phyloP scores from a whole-genome alignment of 2,329 filamentous ascomycete species.

The Aspergillus luchuensis region DNA sequence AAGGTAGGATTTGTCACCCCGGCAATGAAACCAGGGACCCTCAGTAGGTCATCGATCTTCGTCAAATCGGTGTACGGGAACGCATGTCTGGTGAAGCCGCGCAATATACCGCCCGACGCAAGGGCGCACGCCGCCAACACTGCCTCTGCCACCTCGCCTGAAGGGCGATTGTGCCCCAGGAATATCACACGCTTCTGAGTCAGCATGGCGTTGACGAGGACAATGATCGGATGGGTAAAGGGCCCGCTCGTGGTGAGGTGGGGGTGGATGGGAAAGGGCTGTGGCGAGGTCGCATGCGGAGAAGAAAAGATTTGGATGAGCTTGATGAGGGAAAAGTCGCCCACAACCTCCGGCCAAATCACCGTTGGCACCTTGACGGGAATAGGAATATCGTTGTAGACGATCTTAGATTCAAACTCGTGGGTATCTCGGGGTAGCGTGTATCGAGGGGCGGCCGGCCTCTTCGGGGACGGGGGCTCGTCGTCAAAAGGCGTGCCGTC shows the following conservation, averaged over 20 bases:
- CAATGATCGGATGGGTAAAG: conserved; percentile 89
- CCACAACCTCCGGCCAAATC: conserved; percentile 90
- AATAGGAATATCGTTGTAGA: conserved; percentile 95
- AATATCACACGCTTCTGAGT: conserved; percentile 98
- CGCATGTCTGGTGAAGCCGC: conserved; percentile 92
- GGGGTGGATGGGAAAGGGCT: conserved; percentile 82
- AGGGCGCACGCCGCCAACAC: conserved; percentile 95
- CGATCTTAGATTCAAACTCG: conserved; percentile 92
- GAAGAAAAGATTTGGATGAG: conserved; percentile 92
- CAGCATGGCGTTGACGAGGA: conserved; percentile 88
- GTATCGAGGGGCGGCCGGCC: conserved; percentile 66
- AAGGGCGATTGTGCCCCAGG: conserved; percentile 90
- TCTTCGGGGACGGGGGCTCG: conserved; percentile 52
- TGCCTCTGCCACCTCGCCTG: conserved; percentile 95
- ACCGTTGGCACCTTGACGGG: conserved; percentile 96
- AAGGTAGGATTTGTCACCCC: conserved; percentile 98
- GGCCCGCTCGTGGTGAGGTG: conserved; percentile 91
- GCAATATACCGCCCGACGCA: conserved; percentile 85
- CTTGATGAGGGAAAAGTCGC: conserved; percentile 96
- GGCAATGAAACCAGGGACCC: conserved; percentile 95
- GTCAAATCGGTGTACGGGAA: conserved; percentile 98
- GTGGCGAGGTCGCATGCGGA: conserved; percentile 76
- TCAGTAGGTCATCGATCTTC: conserved; percentile 94
- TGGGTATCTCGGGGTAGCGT: conserved; percentile 89
- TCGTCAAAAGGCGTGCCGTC: conserved; percentile 49